A percentile compares a stretch with the other conserved stretches of the same genome.
phyloP scores from a whole-genome alignment of 2,329 filamentous ascomycete species.

The Curvularia spicifera region DNA sequence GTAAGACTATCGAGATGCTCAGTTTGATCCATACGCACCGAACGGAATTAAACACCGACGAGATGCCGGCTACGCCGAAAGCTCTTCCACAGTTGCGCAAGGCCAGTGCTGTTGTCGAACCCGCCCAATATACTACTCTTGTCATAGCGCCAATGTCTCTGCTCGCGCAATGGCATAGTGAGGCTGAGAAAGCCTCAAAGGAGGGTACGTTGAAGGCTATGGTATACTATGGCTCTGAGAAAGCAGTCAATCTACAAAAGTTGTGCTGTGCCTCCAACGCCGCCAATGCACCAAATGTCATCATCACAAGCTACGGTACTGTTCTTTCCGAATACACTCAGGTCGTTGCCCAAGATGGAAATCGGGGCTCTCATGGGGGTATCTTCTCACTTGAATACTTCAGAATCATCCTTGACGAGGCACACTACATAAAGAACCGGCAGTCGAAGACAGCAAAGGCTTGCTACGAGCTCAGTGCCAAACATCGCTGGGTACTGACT shows the following conservation, averaged over 20 bases:
- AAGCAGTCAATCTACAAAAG: constrained; percentile 75
- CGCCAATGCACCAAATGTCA: constrained; percentile 79
- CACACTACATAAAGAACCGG: constrained; percentile 85
- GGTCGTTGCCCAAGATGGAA: constrained; percentile 69
- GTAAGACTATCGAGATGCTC: constrained; percentile 98
- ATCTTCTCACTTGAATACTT: constrained; percentile 95
- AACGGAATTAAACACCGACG: constrained; percentile 57
- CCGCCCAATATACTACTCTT: constrained; percentile 86
- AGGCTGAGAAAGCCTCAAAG: constrained; percentile 88
- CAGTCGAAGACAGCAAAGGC: constrained; percentile 93
- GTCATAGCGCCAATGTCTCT: constrained; percentile 98
- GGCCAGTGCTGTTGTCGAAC: constrained; percentile 63
- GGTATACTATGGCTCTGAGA: constrained; percentile 92
- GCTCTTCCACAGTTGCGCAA: constrained; percentile 68
- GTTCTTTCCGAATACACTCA: constrained; percentile 89
- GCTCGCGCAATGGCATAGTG: constrained; percentile 95
- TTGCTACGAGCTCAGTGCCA: constrained; percentile 85
- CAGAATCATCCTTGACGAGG: constrained; percentile 93
- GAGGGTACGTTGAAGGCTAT: constrained; percentile 81
- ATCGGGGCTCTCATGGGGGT: constrained; percentile 67
- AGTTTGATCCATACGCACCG: constrained; percentile 87
- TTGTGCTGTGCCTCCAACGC: constrained; percentile 79
- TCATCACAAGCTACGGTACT: constrained; percentile 94
- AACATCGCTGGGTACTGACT: constrained; percentile 90
- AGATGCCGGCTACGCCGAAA: constrained; percentile 58